Evolutionary conservation across 768 basidiomycete species (phyloP).

Genomic region (Chalciporus piperatus): DNA sequence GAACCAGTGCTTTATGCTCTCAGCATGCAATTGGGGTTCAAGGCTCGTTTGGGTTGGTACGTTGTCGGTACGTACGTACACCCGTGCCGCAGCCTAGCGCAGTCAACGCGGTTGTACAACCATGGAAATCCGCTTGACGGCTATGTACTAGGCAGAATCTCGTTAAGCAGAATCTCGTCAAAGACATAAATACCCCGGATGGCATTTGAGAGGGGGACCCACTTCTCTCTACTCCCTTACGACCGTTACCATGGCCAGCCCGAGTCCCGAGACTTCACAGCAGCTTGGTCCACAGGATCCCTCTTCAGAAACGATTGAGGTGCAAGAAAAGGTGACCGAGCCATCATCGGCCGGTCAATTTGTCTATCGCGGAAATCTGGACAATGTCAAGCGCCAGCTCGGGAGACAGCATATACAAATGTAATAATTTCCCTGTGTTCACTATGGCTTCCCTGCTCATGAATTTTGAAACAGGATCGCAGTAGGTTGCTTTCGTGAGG

Average conservation of each 20-base stretch:
- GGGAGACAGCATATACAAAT: conserved; percentile 22
- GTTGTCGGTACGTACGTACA: no score
- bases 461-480: conserved; percentile 13
- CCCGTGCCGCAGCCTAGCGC: no score
- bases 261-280: not conserved
- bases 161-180: no score
- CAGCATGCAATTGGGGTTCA: no score
- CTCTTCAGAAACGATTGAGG: not conserved
- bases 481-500: conserved; percentile 8
- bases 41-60: no score
- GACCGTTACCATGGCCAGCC: not conserved
- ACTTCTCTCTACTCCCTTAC: no score
- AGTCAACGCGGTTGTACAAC: no score
- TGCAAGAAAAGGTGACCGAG: not conserved
- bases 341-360: conserved; percentile 5
- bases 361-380: conserved; percentile 11
- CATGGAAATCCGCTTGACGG: no score
- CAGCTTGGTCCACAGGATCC: not conserved
- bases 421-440: conserved; percentile 1
- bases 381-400: conserved; percentile 19
- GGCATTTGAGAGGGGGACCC: no score
- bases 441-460: not conserved
- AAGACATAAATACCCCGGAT: no score
- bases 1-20: not conserved
- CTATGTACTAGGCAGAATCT: no score